Evolutionary conservation across 2,329 filamentous ascomycete genomes (phyloP).

Genomic region (Purpureocillium takamizusanense): DNA sequence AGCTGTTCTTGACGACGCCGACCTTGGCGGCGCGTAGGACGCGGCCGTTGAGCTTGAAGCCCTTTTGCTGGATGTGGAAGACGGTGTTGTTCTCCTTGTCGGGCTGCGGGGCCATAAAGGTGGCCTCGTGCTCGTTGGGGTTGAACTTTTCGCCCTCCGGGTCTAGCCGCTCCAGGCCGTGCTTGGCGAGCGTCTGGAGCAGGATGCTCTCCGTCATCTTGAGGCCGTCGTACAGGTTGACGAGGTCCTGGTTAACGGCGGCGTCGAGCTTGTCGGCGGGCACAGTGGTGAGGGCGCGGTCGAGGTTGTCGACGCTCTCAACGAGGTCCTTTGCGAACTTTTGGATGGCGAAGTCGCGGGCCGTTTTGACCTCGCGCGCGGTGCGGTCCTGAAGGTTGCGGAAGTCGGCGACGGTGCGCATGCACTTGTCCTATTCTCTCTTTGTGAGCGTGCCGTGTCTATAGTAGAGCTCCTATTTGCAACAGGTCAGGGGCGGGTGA

Average conservation of each 20-base stretch:
- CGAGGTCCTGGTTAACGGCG: conserved; percentile 54
- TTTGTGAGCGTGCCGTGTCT: neutral
- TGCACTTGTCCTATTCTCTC: conserved; percentile 78
- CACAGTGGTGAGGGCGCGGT: conserved; percentile 79
- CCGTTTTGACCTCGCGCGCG: conserved; percentile 76
- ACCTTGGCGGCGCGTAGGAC: conserved; percentile 90
- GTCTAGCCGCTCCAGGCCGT: conserved; percentile 84
- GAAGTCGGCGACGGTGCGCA: conserved; percentile 92
- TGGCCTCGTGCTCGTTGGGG: conserved; percentile 93
- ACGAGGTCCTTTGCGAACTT: conserved; percentile 92
- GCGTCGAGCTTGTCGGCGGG: conserved; percentile 61
- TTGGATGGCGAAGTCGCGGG: conserved; percentile 89
- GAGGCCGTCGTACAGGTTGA: conserved; percentile 76
- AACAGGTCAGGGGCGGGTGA: neutral
- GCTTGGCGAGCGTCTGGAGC: conserved; percentile 82
- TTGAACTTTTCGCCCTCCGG: conserved; percentile 84
- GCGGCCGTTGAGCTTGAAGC: conserved; percentile 86
- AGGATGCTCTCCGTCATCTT: conserved; percentile 92
- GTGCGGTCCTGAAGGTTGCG: conserved; percentile 96
- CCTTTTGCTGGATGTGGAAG: conserved; percentile 91
- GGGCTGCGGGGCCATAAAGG: conserved; percentile 81
- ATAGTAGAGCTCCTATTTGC: neutral
- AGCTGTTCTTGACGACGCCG: conserved; percentile 81
- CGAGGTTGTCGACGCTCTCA: conserved; percentile 93
- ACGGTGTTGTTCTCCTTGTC: conserved; percentile 86